A percentile compares a stretch with the other conserved stretches of the same genome.
These are phyloP conservation scores for Plenodomus lindquistii DNA, from an alignment of 2,329 filamentous ascomycete species.

Conservation along the genomic window DNA sequence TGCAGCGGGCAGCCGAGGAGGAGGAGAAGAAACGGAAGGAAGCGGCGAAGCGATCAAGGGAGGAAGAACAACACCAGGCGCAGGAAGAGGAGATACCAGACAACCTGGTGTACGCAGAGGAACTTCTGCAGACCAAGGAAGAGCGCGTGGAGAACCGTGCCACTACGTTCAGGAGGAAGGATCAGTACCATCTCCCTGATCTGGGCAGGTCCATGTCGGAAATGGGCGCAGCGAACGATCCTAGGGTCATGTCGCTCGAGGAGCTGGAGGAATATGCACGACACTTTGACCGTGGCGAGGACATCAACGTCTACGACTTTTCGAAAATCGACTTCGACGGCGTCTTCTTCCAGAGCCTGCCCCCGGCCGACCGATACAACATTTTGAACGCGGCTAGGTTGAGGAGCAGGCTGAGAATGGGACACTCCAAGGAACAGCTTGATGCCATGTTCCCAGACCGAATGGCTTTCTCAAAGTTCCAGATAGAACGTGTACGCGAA, in stretches of 20 bases:
- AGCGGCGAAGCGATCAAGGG: conserved; percentile 43
- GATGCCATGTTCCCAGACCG: conserved; percentile 96
- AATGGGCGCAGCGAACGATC: conserved; percentile 90
- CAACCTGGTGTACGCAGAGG: conserved; percentile 86
- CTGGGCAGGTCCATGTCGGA: conserved; percentile 75
- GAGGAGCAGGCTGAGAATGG: conserved; percentile 89
- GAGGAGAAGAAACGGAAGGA: conserved; percentile 70
- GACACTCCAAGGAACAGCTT: conserved; percentile 92
- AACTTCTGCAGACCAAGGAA: conserved; percentile 76
- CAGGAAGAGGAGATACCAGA: conserved; percentile 74
- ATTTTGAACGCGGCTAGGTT: conserved; percentile 93
- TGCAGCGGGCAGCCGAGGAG: conserved; percentile 87
- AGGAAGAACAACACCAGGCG: conserved; percentile 58
- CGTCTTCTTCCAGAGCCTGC: conserved; percentile 90
- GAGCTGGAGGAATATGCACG: conserved; percentile 92
- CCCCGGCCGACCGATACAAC: conserved; percentile 90
- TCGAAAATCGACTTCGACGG: conserved; percentile 98
- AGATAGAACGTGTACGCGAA: conserved; percentile 91
- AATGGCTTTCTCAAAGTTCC: conserved; percentile 95
- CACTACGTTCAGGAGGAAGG: conserved; percentile 79
- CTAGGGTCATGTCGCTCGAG: conserved; percentile 92
- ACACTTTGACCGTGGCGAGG: conserved; percentile 90
- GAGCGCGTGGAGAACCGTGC: conserved; percentile 71
- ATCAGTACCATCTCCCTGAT: conserved; percentile 93
- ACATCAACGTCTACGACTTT: conserved; percentile 87